These are phyloP conservation scores for Hymenotorrendiella dingleyae DNA, from an alignment of 2,329 filamentous ascomycete species.

Conservation along the genomic window DNA sequence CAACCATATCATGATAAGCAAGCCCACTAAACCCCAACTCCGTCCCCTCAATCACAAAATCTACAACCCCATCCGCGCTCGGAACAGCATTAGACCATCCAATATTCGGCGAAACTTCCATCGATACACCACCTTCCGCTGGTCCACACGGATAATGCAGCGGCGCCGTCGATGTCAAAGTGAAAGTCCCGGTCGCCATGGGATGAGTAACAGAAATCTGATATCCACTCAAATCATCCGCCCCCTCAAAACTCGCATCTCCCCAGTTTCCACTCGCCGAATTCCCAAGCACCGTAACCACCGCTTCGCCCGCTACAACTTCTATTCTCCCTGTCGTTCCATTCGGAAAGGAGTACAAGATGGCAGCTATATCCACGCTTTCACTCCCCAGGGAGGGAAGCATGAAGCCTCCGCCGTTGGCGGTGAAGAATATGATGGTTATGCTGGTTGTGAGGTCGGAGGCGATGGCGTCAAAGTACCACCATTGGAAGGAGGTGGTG, in stretches of 20 bases:
- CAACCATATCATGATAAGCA: slow-evolving; percentile 41
- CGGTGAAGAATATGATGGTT: slow-evolving; percentile 31
- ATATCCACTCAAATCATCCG: slow-evolving; percentile 11
- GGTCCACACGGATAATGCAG: slow-evolving; percentile 27
- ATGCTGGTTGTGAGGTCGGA: slow-evolving; percentile 24
- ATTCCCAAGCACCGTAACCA: slow-evolving; percentile 8
- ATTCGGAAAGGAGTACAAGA: slow-evolving; percentile 11
- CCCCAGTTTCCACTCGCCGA: slow-evolving; percentile 12
- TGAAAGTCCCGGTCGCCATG: slow-evolving; percentile 11
- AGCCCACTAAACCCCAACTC: slow-evolving; percentile 32
- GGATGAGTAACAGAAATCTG: slow-evolving; percentile 8
- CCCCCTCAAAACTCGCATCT: slow-evolving; percentile 10
- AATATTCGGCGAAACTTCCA: slow-evolving; percentile 29
- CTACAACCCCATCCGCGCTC: slow-evolving; percentile 29
- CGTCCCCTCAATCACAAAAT: slow-evolving; percentile 23
- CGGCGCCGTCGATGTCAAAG: slow-evolving; percentile 10
- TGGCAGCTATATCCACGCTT: slow-evolving; percentile 7
- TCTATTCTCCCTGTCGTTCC: slow-evolving; percentile 4
- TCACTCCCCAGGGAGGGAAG: slow-evolving; percentile 15
- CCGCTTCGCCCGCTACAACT: slow-evolving; percentile 10
- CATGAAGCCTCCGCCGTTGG: slow-evolving; percentile 32
- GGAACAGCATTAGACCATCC: slow-evolving; percentile 36
- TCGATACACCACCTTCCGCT: slow-evolving; percentile 11
- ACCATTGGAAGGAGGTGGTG: slow-evolving; percentile 28
- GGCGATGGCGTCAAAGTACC: slow-evolving; percentile 36